A percentile compares a stretch with the other conserved stretches of the same genome.
These are phyloP conservation scores for Xylaria flabelliformis DNA, from an alignment of 495 filamentous ascomycete genomes.

Conservation along the genomic window DNA sequence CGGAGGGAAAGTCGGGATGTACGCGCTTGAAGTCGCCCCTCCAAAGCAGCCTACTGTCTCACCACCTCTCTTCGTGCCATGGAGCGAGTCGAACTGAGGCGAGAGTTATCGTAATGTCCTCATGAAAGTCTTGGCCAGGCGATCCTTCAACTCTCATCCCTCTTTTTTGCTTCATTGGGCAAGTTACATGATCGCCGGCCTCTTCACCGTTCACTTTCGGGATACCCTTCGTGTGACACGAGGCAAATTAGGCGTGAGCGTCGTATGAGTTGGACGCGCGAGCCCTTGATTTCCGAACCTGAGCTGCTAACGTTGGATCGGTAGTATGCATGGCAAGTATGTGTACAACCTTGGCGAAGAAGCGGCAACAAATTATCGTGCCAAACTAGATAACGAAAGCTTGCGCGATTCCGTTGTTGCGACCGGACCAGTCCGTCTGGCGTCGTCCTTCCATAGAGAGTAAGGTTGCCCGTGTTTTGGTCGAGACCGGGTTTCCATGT, in stretches of 20 bases:
- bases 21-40: not conserved
- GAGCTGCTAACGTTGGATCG: not conserved
- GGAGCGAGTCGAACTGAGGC: not conserved
- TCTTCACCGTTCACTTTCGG: not conserved
- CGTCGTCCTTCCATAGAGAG: slow-evolving; percentile 26
- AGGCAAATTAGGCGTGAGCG: not conserved
- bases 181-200: slow-evolving; percentile 4
- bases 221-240: not conserved
- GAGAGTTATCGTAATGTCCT: not conserved
- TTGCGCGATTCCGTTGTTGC: slow-evolving; percentile 5
- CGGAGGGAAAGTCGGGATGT: not conserved
- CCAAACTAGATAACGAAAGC: slow-evolving; percentile 3
- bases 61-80: not conserved
- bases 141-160: not conserved
- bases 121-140: not conserved
- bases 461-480: slow-evolving; percentile 11
- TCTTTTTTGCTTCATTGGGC: slow-evolving; percentile 10
- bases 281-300: not conserved
- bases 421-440: not conserved
- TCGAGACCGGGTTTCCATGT: slow-evolving; percentile 14
- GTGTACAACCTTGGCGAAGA: not conserved
- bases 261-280: not conserved
- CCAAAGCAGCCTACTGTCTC: not conserved
- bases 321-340: not conserved
- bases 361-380: not conserved